Evolutionary conservation across 352 stramenopile genomes (phyloP), one percentile per base, ranked within the genome.

Genomic region (Globisporangium spinosum): DNA sequence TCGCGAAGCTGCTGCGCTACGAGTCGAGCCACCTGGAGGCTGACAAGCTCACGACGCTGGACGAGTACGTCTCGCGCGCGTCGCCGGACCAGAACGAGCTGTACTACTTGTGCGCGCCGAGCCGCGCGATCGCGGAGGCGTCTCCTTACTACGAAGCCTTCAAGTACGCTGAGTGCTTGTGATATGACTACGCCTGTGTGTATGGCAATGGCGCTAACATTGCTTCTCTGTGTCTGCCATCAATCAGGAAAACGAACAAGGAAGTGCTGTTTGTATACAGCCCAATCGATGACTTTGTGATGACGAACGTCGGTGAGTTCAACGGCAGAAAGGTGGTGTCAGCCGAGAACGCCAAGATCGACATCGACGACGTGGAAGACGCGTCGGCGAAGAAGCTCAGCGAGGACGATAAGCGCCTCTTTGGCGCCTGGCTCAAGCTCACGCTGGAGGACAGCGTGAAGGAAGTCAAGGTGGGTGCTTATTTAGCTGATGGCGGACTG

Each of bases 101-200:
- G 69, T 99, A 99, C 82, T 99, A 99, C 78, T 70, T 99, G 29
- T 97, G 89, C 64, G 97, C 97, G 5, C 98, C 98, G 29, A 98
- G 87, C 49, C 90, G 98, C 34, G 90, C 97, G 51, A 92, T 99
- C 51, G 98, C 98, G 9, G 85, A 97, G 59, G 88, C 94, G 32
- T 99, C 96, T 69, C 98, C 98, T 12, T 99, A 99, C 87, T 98
- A 98, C 68, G 98, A 99, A 80, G 96, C 92, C 7, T 99, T 99
- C 85, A 98, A 99, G 79, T 96, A 91, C 65, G 85, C 87, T 43
- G 5, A 23, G 3, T 45, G 10, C 10, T 13, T 51, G 10, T 22
- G 43, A 25, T 4, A 0, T 35, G 6, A 23, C 12, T 15, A 9
- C 32, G 7, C 12, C n/a, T 27, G 17, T 17, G 7, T 56, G 17